phyloP scores from a whole-genome alignment of 768 basidiomycete genomes.

The Cantharellus cinnabarinus region DNA sequence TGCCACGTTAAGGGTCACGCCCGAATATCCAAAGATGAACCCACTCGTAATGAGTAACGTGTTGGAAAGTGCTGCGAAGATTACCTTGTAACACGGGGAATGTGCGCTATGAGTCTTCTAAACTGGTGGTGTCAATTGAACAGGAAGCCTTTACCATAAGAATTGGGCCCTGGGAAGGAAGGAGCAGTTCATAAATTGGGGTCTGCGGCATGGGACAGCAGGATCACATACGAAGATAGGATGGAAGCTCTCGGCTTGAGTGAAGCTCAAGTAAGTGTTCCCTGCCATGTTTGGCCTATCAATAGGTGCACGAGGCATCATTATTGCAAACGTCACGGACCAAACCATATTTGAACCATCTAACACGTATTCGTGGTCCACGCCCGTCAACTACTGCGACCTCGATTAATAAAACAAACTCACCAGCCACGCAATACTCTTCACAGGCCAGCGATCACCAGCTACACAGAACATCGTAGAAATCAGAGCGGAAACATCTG shows the following conservation, averaged over 20 bases:
- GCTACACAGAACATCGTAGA: constrained; percentile 10
- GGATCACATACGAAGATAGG: constrained; percentile 29
- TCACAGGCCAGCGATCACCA: constrained; percentile 21
- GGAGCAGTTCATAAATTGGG: background rate
- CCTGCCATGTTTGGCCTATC: constrained; percentile 2
- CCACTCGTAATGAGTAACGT: constrained; percentile 63
- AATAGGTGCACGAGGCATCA: background rate
- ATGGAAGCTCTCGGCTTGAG: constrained; percentile 25
- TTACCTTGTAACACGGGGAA: constrained; percentile 24
- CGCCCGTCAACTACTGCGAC: background rate
- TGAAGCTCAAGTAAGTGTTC: constrained; percentile 21
- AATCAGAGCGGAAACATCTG: background rate
- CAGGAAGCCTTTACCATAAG: background rate
- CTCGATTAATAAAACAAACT: background rate
- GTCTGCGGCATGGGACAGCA: background rate
- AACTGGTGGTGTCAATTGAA: background rate
- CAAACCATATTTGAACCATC: constrained; percentile 73
- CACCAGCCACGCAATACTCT: constrained; percentile 51
- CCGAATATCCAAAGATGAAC: constrained; percentile 12
- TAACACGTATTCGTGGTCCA: background rate
- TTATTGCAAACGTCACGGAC: constrained; percentile 32
- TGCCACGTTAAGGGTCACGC: too few species aligned
- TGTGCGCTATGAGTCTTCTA: too few species aligned
- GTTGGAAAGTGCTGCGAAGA: constrained; percentile 59
- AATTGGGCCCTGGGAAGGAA: background rate